Evolutionary conservation across 192 early-diverging fungal species (phyloP).

Genomic region (Haplosporangium gracile): DNA sequence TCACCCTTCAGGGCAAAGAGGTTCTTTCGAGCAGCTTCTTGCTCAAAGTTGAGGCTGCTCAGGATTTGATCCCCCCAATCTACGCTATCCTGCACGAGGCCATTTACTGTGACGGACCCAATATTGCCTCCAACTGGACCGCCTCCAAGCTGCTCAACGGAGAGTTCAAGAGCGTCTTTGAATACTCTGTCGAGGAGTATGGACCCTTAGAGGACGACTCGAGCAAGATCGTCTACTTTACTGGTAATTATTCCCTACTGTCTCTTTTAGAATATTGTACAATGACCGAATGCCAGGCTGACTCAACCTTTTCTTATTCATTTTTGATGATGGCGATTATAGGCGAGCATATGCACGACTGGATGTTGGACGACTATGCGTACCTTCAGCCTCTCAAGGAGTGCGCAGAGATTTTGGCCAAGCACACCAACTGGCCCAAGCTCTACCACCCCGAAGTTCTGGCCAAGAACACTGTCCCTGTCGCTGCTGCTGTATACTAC

Average conservation of each 20-base stretch:
- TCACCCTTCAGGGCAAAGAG: slow-evolving; percentile 37
- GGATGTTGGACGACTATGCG: slow-evolving; percentile 81
- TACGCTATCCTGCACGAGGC: slow-evolving; percentile 77
- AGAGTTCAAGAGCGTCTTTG: slow-evolving; percentile 51
- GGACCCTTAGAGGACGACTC: slow-evolving; percentile 58
- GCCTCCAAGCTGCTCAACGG: slow-evolving; percentile 67
- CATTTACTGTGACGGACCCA: slow-evolving; percentile 73
- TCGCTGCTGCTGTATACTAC: slow-evolving; percentile 75
- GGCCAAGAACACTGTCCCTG: slow-evolving; percentile 62
- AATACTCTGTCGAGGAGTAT: slow-evolving; percentile 62
- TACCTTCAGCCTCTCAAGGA: slow-evolving; percentile 70
- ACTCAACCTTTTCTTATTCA: not conserved
- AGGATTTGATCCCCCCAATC: slow-evolving; percentile 59
- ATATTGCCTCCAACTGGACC: slow-evolving; percentile 69
- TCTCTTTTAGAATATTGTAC: not conserved
- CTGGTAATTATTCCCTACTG: slow-evolving; percentile 44
- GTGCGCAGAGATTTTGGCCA: slow-evolving; percentile 69
- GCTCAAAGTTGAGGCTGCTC: slow-evolving; percentile 21
- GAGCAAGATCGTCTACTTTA: slow-evolving; percentile 69
- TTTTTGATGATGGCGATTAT: not conserved
- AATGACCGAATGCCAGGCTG: slow-evolving; percentile 54
- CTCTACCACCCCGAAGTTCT: slow-evolving; percentile 68
- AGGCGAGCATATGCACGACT: slow-evolving; percentile 77
- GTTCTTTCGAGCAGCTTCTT: slow-evolving; percentile 40
- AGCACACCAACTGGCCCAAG: slow-evolving; percentile 64